phyloP scores from a whole-genome alignment of 139 green algal species.

The Edaphochlamys debaryana region DNA sequence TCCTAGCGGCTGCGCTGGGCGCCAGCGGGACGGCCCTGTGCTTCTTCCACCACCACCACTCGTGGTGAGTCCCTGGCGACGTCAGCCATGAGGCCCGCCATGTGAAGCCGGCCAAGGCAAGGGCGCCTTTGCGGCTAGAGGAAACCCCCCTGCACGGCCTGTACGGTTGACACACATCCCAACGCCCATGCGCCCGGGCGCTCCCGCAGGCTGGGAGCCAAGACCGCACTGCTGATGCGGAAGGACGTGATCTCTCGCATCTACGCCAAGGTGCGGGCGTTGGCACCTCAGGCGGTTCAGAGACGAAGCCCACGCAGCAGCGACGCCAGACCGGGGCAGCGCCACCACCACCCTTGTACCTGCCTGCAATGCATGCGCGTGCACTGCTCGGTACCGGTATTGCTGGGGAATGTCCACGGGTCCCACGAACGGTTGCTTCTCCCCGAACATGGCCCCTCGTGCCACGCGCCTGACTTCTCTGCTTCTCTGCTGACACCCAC shows the following conservation, averaged over 20 bases:
- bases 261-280: slow-evolving; percentile 62
- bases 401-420: too few relatives aligned
- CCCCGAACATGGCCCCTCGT: background rate
- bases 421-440: background rate
- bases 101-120: background rate
- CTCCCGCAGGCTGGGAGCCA: slow-evolving; percentile 68
- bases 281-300: slow-evolving; percentile 2
- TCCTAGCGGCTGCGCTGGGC: slow-evolving; percentile 63
- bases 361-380: background rate
- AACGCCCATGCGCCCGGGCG: too few relatives aligned
- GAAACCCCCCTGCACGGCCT: background rate
- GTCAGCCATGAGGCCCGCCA: background rate
- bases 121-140: background rate
- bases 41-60: slow-evolving; percentile 26
- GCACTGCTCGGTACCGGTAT: too few relatives aligned
- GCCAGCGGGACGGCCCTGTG: slow-evolving; percentile 52
- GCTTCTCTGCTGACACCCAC: background rate
- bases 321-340: too few relatives aligned
- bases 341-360: background rate
- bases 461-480: too few relatives aligned
- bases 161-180: too few relatives aligned
- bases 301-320: too few relatives aligned
- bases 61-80: background rate
- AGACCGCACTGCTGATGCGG: slow-evolving; percentile 70
- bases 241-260: slow-evolving; percentile 55